A percentile compares a stretch with the other conserved stretches of the same genome.
Evolutionary conservation across 805 yeast genomes (phyloP).

Genomic region (Gaillardinia entomophila): DNA sequence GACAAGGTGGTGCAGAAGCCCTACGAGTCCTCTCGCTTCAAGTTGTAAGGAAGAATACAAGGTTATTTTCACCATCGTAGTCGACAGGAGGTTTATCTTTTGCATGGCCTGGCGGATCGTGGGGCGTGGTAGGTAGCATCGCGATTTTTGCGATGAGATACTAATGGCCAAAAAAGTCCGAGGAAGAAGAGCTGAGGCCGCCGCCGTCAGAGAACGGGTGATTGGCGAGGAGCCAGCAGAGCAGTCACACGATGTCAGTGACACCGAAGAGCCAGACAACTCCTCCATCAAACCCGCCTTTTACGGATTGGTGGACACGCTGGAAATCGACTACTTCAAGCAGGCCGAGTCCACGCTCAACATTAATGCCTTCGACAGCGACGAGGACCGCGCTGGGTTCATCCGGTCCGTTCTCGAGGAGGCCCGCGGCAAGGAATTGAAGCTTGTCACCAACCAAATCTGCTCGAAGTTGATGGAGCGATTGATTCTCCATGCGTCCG

Average conservation of each 20-base stretch:
- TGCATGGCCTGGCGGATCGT: too few relatives aligned
- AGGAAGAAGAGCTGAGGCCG: constrained; percentile 39
- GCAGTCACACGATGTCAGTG: constrained; percentile 1
- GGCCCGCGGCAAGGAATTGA: constrained; percentile 81
- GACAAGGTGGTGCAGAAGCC: too few relatives aligned
- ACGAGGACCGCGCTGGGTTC: constrained; percentile 71
- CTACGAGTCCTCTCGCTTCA: too few relatives aligned
- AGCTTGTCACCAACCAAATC: constrained; percentile 88
- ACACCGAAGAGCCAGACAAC: background rate
- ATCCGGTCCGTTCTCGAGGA: constrained; percentile 78
- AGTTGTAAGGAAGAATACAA: too few relatives aligned
- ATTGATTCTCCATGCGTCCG: constrained; percentile 60
- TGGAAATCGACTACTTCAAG: constrained; percentile 86
- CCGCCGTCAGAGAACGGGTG: constrained; percentile 16
- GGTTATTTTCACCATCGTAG: too few relatives aligned
- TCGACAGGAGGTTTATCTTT: too few relatives aligned
- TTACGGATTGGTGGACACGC: constrained; percentile 80
- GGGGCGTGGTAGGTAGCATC: too few relatives aligned
- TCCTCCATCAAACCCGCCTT: constrained; percentile 39
- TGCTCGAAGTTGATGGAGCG: constrained; percentile 92
- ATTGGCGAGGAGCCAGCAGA: constrained; percentile 8
- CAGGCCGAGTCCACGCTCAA: constrained; percentile 86
- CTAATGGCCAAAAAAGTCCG: constrained; percentile 21
- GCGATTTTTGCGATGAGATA: background rate
- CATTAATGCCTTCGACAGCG: constrained; percentile 66